A percentile compares a stretch with the other conserved stretches of the same genome.
phyloP scores from a whole-genome alignment of 1,139 yeast species.

The Geotrichum aggregatum region DNA sequence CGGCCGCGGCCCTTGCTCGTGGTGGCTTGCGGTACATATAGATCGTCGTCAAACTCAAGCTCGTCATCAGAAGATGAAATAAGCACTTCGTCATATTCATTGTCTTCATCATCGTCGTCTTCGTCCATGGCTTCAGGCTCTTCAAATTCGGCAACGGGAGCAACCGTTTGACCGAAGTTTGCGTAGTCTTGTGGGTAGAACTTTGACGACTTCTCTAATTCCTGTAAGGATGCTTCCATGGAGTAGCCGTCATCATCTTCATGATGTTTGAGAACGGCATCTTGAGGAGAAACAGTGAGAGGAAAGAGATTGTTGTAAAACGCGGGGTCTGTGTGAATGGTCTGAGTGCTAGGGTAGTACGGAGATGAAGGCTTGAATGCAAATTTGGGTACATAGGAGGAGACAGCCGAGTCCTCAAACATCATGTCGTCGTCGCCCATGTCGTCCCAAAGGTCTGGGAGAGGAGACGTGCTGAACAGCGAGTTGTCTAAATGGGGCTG shows the following conservation, averaged over 20 bases:
- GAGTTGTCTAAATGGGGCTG: not conserved
- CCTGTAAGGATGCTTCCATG: not conserved
- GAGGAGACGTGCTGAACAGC: not conserved
- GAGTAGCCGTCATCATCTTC: constrained; percentile 3
- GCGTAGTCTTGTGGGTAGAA: not conserved
- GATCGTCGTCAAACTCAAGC: constrained; percentile 3
- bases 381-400: not conserved
- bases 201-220: not conserved
- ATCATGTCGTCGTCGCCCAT: not conserved
- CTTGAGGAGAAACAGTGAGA: constrained; percentile 6
- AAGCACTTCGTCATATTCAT: constrained; percentile 5
- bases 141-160: constrained; percentile 1
- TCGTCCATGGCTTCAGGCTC: constrained; percentile 7
- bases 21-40: not conserved
- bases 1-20: constrained; percentile 3
- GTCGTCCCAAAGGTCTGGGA: constrained; percentile 1
- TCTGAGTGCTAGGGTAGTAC: not conserved
- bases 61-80: constrained; percentile 9
- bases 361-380: constrained; percentile 10
- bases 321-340: not conserved
- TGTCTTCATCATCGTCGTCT: constrained; percentile 7
- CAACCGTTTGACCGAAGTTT: not conserved
- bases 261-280: not conserved
- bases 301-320: constrained; percentile 1
- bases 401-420: not conserved